phyloP scores from a whole-genome alignment of 306 rosid species.

The Purshia tridentata region DNA sequence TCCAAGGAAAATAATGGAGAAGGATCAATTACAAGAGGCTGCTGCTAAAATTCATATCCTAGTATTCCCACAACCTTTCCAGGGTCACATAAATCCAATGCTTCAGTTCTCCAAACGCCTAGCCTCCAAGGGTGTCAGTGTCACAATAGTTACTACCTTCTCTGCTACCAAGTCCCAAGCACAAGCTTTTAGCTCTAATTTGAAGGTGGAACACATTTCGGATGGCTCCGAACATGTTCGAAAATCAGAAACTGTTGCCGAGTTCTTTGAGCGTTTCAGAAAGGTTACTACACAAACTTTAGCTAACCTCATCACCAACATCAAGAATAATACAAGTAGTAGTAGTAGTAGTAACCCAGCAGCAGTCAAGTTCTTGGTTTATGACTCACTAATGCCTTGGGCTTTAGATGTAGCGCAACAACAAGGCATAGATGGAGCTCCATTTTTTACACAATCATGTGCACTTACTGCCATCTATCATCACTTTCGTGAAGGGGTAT shows the following conservation, averaged over 20 bases:
- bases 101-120: slow-evolving; percentile 31
- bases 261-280: not conserved
- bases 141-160: slow-evolving; percentile 20
- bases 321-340: not conserved
- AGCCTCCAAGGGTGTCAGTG: slow-evolving; percentile 19
- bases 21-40: not conserved
- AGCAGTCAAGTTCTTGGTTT: slow-evolving; percentile 1
- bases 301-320: not conserved
- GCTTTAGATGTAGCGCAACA: slow-evolving; percentile 21
- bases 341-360: no score
- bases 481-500: not conserved
- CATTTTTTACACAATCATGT: slow-evolving; percentile 31
- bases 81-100: slow-evolving; percentile 32
- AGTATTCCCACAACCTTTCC: slow-evolving; percentile 1
- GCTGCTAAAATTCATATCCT: not conserved
- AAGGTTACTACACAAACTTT: not conserved
- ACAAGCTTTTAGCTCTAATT: not conserved
- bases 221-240: not conserved
- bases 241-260: not conserved
- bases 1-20: not conserved
- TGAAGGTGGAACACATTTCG: not conserved
- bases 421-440: slow-evolving; percentile 18
- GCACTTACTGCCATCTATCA: slow-evolving; percentile 9
- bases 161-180: slow-evolving; percentile 3
- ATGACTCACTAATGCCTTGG: slow-evolving; percentile 32